Base-by-base conservation (phyloP, 73 alveolate genomes). In the Paramecium biaurelia region DNA sequence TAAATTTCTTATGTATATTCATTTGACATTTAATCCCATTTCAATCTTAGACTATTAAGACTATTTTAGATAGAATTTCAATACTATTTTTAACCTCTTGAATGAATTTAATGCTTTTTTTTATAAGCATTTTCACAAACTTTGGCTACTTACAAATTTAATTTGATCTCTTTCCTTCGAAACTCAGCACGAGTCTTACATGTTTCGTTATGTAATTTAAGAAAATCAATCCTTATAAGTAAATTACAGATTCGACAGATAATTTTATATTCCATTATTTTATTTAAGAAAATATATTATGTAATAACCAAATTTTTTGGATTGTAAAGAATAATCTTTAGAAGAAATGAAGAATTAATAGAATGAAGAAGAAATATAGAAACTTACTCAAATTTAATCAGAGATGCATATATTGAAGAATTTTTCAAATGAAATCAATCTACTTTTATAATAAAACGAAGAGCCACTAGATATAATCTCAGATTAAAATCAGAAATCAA, bases 51-150 rank as follows among this genome's bases (percentile, higher is more conserved):
- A 53, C 30, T 15, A n/a, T 53, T 53, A 18, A 53, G 68, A 53
- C 68, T 53, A 53, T 15, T 47, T 53, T 53, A 53, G 30, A 53
- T 53, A 53, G 12, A 47, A 53, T 34, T 15, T n/a, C 30, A 53
- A 53, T 53, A 53, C 68, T 53, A 53, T 53, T 53, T 53, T 53
- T 53, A 53, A n/a, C 68, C 68, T 34, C 30, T 53, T 53, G 68
- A n/a, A 67, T 67, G 84, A 67, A 67, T 67, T 67, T 67, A 32
- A 26, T 67, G 84, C 45, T 67, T 67, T 32, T 67, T 67, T 30
- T 67, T 32, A 67, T 67, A 67, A 14, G 84, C 84, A 20, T 67
- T 30, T 32, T 67, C 38, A 24, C 84, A 67, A 30, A 67, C 20
- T 32, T 32, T 26, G 26, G 84, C 84, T 11, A 67, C 45, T 10